Evolutionary conservation across 2,329 filamentous ascomycete species (phyloP).

Genomic region (Phaeoacremonium minimum): DNA sequence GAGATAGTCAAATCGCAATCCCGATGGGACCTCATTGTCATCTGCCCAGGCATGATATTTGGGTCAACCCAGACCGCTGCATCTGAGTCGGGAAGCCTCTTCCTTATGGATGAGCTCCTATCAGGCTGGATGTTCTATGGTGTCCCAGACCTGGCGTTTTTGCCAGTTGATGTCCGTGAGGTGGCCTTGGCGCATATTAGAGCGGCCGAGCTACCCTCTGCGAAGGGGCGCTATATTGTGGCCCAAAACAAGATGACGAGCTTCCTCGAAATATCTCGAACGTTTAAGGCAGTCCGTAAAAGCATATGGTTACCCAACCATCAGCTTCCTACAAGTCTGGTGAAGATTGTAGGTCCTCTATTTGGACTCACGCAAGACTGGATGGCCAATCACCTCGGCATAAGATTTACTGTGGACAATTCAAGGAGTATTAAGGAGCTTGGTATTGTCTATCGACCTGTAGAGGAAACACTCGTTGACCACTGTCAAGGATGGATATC

Average conservation of each 20-base stretch:
- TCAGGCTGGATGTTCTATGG: constrained; percentile 17
- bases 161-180: constrained; percentile 15
- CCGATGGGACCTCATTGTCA: constrained; percentile 19
- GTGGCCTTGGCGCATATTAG: constrained; percentile 14
- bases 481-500: constrained; percentile 4
- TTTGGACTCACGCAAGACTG: constrained; percentile 7
- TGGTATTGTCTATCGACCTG: constrained; percentile 2
- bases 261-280: constrained; percentile 6
- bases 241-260: constrained; percentile 2
- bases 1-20: constrained; percentile 12
- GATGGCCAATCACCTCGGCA: constrained; percentile 7
- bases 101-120: constrained; percentile 18
- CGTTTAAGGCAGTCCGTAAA: constrained; percentile 4
- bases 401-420: constrained; percentile 6
- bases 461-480: constrained; percentile 6
- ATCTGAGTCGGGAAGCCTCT: constrained; percentile 19
- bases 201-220: constrained; percentile 5
- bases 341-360: constrained; percentile 5
- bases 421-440: constrained; percentile 6
- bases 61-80: constrained; percentile 14
- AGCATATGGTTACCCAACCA: constrained; percentile 5
- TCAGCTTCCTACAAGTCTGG: constrained; percentile 3
- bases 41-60: constrained; percentile 19
- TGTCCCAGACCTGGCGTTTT: constrained; percentile 17
- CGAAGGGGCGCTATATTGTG: constrained; percentile 10